phyloP scores from a whole-genome alignment of 2,329 filamentous ascomycete species.

The Aspergillus viridinutans region DNA sequence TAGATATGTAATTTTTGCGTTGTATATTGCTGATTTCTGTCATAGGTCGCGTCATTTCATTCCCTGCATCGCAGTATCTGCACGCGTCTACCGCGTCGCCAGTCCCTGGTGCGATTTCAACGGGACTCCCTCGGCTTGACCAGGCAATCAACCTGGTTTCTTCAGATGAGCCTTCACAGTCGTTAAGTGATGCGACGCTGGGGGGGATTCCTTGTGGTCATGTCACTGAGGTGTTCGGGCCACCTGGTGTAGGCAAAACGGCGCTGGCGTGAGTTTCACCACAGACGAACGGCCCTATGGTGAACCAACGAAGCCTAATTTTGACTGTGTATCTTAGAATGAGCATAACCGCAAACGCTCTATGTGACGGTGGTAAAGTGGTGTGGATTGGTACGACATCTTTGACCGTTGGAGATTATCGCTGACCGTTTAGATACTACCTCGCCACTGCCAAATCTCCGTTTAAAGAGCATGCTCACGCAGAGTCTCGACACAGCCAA shows the following conservation, averaged over 20 bases:
- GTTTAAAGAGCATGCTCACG: conserved; percentile 47
- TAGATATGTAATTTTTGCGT: background rate
- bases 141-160: conserved; percentile 19
- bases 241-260: conserved; percentile 81
- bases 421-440: conserved; percentile 42
- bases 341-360: conserved; percentile 62
- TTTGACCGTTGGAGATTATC: background rate
- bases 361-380: conserved; percentile 59
- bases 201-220: conserved; percentile 70
- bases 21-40: conserved; percentile 1
- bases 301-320: conserved; percentile 6
- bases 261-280: conserved; percentile 62
- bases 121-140: conserved; percentile 49
- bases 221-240: conserved; percentile 83
- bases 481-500: conserved; percentile 5
- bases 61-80: conserved; percentile 35
- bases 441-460: conserved; percentile 44
- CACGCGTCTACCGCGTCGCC: conserved; percentile 22
- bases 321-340: conserved; percentile 51
- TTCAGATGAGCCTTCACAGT: conserved; percentile 12
- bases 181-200: conserved; percentile 5
- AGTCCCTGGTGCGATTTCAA: conserved; percentile 26
- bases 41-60: conserved; percentile 29
- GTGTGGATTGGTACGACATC: conserved; percentile 73
- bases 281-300: background rate